Evolutionary conservation across 257 asterid genomes (phyloP), one percentile per base, ranked within the genome.

Genomic region (Orobanche coerulescens): DNA sequence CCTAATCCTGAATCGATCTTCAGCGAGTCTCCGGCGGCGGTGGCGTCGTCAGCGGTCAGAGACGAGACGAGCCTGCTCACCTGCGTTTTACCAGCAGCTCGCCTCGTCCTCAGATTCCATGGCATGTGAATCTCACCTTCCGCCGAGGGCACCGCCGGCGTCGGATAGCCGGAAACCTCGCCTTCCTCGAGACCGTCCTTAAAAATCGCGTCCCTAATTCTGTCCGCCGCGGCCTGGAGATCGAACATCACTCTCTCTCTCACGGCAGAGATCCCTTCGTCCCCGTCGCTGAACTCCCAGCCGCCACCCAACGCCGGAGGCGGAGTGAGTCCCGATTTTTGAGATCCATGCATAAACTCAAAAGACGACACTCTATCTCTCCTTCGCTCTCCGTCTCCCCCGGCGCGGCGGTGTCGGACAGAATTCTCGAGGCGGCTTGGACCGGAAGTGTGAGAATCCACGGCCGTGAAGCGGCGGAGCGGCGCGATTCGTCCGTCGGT

Each of bases 71-170:
- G 44, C 15, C 71, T 72, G 13, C 33, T 63, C 6, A 16, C 6
- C 44, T 76, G 74, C 18, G 64, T 69, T 67, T 68, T 79, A 50
- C 72, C 75, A 20, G 78, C 81, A 15, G 84, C 84, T 48, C 86
- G 75, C 40, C 92, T 76, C 13, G 83, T 79, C 62, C 95, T 70
- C 76, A 86, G 59, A 75, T 77, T 83, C 95, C 91, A 83, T 19
- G 88, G 84, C 12, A 61, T 68, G 31, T 39, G 10, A 0, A 58
- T 2, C 28, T 40, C 73, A 9, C 67, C 67, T 68, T 8, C 78
- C 70, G 64, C 69, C 40, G 56, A 31, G 18, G 72, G 24, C 1
- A 67, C 43, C 46, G 68, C 30, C 24, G 49, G 24, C 64, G 78
- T 73, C 31, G 68, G 64, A 43, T 71, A 33, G 26, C 7, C 60